Conservation (phyloP, 345 rosid genomes). For the Camelina sativa region DNA sequence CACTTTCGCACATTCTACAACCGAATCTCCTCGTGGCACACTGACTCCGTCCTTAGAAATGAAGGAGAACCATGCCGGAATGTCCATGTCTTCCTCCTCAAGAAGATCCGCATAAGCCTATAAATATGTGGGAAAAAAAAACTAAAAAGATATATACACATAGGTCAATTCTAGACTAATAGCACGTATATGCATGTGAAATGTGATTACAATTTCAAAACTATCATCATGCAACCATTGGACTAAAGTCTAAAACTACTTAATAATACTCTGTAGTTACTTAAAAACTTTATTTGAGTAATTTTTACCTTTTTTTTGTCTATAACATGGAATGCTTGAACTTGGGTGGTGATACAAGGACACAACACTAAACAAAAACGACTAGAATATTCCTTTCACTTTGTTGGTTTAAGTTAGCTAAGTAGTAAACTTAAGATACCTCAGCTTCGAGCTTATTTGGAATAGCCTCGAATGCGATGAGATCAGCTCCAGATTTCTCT, state of each 20-base stretch:
- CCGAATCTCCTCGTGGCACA: slow-evolving; percentile 72
- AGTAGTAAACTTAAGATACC: slow-evolving; percentile 44
- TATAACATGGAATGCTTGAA: not conserved
- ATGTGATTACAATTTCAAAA: slow-evolving; percentile 3
- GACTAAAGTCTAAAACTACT: not conserved
- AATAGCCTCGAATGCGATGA: slow-evolving; percentile 88
- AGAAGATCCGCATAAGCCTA: slow-evolving; percentile 92
- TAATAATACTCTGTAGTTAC: not conserved
- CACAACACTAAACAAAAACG: not conserved
- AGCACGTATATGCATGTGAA: not conserved
- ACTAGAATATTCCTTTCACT: not conserved
- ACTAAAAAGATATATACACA: too few relatives aligned
- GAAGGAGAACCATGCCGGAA: slow-evolving; percentile 92
- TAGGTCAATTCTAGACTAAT: not conserved
- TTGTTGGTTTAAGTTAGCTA: not conserved
- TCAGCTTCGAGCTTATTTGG: slow-evolving; percentile 90
- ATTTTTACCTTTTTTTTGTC: too few relatives aligned
- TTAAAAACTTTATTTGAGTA: not conserved
- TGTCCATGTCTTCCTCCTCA: slow-evolving; percentile 60
- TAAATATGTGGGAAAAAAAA: not conserved
- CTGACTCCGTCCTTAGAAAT: slow-evolving; percentile 72
- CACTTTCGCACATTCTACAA: slow-evolving; percentile 70
- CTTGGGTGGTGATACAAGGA: not conserved
- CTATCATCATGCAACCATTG: not conserved
- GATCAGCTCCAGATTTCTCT: slow-evolving; percentile 67